Conservation (phyloP, 768 basidiomycete species). For the Russula virescens region DNA sequence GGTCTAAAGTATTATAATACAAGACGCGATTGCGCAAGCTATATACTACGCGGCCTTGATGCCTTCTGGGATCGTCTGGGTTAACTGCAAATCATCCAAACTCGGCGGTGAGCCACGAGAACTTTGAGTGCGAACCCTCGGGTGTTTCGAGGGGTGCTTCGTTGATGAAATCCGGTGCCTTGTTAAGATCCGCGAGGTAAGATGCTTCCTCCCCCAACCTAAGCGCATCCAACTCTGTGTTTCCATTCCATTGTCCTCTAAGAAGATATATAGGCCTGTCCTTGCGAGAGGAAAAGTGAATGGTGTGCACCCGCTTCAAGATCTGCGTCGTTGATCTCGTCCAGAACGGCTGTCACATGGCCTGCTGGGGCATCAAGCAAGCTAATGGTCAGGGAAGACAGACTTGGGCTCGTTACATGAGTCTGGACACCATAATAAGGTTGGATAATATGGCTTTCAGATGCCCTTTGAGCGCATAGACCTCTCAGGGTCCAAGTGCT, state of each 20-base stretch:
- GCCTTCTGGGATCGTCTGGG: too few relatives aligned
- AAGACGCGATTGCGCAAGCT: too few relatives aligned
- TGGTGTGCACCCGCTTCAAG: conserved; percentile 77
- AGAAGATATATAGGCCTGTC: not conserved
- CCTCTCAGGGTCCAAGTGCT: too few relatives aligned
- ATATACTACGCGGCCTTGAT: too few relatives aligned
- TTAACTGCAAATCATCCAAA: conserved; percentile 25
- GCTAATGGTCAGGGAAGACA: too few relatives aligned
- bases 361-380: too few relatives aligned
- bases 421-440: too few relatives aligned
- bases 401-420: too few relatives aligned
- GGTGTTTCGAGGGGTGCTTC: conserved; percentile 67
- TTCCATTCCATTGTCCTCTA: not conserved
- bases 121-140: conserved; percentile 42
- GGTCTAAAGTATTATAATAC: too few relatives aligned
- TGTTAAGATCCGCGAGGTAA: conserved; percentile 82
- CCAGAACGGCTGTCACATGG: conserved; percentile 94
- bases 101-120: conserved; percentile 3
- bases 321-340: conserved; percentile 96
- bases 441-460: too few relatives aligned
- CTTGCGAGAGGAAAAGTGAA: not conserved
- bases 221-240: conserved; percentile 85
- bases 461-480: too few relatives aligned
- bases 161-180: conserved; percentile 89
- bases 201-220: conserved; percentile 89